Conservation (phyloP, 345 rosid species). For the Raphanus raphanistrum region DNA sequence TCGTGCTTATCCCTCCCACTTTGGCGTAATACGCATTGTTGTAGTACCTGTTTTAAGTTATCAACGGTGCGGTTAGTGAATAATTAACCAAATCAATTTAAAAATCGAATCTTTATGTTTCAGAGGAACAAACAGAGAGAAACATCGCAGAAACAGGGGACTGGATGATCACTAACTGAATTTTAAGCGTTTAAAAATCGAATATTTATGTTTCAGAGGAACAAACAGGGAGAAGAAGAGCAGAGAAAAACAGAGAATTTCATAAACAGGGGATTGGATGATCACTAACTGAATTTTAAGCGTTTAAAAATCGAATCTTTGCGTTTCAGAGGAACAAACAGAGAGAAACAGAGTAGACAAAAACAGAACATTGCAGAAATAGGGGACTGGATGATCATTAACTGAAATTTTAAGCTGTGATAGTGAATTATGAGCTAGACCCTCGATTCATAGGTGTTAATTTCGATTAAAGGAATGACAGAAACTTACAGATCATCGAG, state of each 20-base stretch:
- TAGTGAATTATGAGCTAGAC: background rate
- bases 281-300: no score
- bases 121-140: constrained; percentile 16
- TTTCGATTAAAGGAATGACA: background rate
- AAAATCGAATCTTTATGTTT: constrained; percentile 12
- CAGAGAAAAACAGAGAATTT: no score
- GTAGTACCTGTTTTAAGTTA: constrained; percentile 47
- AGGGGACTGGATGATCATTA: background rate
- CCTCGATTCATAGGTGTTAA: background rate
- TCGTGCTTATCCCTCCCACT: constrained; percentile 87
- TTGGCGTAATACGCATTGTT: constrained; percentile 92
- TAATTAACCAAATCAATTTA: background rate
- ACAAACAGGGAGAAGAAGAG: background rate
- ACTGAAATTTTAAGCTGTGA: background rate
- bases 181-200: no score
- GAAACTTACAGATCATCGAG: constrained; percentile 86
- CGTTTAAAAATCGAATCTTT: no score
- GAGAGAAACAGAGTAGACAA: no score
- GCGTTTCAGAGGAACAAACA: no score
- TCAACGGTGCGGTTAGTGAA: constrained; percentile 26
- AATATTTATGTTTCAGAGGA: no score
- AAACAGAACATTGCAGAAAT: background rate
- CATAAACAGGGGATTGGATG: no score
- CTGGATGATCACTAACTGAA: no score
- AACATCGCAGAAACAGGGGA: constrained; percentile 5